Conservation (phyloP, 75 land plant genomes). For the Chamaecyparis obtusa region DNA sequence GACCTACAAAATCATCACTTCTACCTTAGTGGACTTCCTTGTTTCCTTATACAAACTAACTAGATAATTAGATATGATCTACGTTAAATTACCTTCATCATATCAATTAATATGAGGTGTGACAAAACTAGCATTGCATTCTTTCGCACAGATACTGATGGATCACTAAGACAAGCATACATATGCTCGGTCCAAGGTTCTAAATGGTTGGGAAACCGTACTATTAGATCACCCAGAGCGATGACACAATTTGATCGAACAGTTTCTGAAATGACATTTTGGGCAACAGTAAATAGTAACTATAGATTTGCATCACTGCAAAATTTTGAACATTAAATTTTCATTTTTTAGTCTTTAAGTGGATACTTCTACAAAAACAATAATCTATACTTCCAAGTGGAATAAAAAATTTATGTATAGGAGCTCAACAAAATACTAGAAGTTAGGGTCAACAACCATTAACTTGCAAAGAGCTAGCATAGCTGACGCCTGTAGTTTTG, state of each 20-base stretch:
- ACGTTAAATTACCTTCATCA: constrained; percentile 85
- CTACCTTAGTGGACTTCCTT: neutral
- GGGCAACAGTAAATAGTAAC: constrained; percentile 91
- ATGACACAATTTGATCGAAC: constrained; percentile 97
- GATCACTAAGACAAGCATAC: constrained; percentile 80
- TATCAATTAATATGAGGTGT: constrained; percentile 97
- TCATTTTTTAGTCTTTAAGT: neutral
- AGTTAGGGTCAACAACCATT: constrained; percentile 93
- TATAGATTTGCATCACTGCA: constrained; percentile 88
- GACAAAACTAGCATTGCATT: constrained; percentile 97
- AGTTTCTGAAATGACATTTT: constrained; percentile 73
- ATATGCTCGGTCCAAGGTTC: constrained; percentile 99
- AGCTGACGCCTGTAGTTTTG: constrained; percentile 81
- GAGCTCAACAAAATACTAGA: constrained; percentile 58
- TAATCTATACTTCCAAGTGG: neutral
- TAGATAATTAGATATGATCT: neutral
- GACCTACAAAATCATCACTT: constrained; percentile 45
- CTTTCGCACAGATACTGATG: constrained; percentile 73
- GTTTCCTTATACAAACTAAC: neutral
- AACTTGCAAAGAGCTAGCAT: constrained; percentile 88
- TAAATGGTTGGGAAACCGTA: constrained; percentile 93
- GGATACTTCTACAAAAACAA: neutral
- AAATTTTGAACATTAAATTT: constrained; percentile 12
- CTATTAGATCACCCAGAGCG: constrained; percentile 91
- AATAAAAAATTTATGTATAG: neutral